Percentiles rank a stretch among this genome's conserved stretches.
These are phyloP conservation scores for Pyrus pyrifolia DNA, from an alignment of 306 rosid species.

Conservation along the genomic window DNA sequence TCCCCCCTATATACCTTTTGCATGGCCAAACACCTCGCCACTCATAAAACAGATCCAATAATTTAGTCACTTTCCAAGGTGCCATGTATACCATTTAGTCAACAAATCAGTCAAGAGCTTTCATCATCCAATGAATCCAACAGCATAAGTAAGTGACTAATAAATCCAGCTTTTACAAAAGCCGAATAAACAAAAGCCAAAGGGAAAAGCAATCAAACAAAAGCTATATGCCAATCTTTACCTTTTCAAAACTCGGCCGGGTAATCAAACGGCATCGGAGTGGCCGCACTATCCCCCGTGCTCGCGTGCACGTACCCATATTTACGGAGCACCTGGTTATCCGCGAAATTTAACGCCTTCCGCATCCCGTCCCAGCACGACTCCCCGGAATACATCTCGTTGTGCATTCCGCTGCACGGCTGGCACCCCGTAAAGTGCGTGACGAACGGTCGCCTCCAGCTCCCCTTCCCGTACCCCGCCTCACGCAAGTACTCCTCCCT, in stretches of 20 bases:
- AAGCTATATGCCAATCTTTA: neutral
- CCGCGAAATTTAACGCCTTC: conserved; percentile 64
- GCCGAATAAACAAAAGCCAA: neutral
- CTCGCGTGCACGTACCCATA: conserved; percentile 46
- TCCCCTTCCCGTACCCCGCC: conserved; percentile 28
- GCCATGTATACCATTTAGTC: neutral
- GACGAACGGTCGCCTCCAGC: conserved; percentile 68
- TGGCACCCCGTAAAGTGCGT: conserved; percentile 92
- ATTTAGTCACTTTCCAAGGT: too few relatives aligned
- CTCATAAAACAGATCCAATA: neutral
- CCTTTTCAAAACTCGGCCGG: conserved; percentile 18
- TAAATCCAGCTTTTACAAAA: neutral
- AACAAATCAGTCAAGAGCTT: neutral
- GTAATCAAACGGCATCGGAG: conserved; percentile 52
- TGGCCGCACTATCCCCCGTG: conserved; percentile 27
- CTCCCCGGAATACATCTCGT: conserved; percentile 40
- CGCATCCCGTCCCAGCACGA: conserved; percentile 77
- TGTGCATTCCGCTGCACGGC: conserved; percentile 80
- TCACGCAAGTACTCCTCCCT: conserved; percentile 45
- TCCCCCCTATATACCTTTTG: neutral
- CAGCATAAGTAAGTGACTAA: neutral
- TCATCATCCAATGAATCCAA: neutral
- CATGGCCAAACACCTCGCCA: neutral
- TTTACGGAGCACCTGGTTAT: conserved; percentile 69
- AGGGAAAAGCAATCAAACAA: neutral